A percentile compares a stretch with the other conserved stretches of the same genome.
Evolutionary conservation across 1,284 basidiomycete species (phyloP).

Genomic region (Exsudoporus floridanus): DNA sequence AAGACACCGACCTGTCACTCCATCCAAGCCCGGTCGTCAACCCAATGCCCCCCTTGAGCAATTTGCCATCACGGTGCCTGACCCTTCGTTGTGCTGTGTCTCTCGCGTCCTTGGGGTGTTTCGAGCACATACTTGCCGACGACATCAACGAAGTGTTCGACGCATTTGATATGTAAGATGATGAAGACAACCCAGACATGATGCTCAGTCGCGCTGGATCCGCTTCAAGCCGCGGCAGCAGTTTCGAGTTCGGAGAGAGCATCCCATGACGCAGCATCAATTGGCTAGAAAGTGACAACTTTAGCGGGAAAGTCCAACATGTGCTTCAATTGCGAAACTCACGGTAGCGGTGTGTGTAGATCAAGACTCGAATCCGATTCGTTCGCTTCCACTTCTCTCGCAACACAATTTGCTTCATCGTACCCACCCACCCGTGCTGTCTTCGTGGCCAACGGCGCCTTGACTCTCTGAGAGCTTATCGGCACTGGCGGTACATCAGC

Average conservation of each 20-base stretch:
- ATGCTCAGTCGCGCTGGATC: conserved; percentile 40
- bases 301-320: not conserved
- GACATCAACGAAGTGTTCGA: conserved; percentile 45
- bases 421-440: not conserved
- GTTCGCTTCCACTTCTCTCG: conserved; percentile 25
- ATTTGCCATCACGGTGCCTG: conserved; percentile 69
- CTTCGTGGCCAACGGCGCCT: not conserved
- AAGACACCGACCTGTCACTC: conserved; percentile 66
- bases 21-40: conserved; percentile 79
- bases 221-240: conserved; percentile 42
- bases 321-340: conserved; percentile 34
- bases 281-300: conserved; percentile 42
- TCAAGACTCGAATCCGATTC: conserved; percentile 70
- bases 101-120: conserved; percentile 59
- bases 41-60: conserved; percentile 69
- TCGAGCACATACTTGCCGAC: conserved; percentile 40
- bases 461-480: conserved; percentile 1
- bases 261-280: conserved; percentile 74
- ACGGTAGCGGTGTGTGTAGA: conserved; percentile 76
- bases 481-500: conserved; percentile 15
- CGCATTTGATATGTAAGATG: conserved; percentile 24
- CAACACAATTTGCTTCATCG: not conserved
- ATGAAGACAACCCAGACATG: conserved; percentile 24
- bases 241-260: conserved; percentile 71
- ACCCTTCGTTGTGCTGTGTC: conserved; percentile 61